Evolutionary conservation across 148 eudicot species (phyloP).

Genomic region (Talinum fruticosum): DNA sequence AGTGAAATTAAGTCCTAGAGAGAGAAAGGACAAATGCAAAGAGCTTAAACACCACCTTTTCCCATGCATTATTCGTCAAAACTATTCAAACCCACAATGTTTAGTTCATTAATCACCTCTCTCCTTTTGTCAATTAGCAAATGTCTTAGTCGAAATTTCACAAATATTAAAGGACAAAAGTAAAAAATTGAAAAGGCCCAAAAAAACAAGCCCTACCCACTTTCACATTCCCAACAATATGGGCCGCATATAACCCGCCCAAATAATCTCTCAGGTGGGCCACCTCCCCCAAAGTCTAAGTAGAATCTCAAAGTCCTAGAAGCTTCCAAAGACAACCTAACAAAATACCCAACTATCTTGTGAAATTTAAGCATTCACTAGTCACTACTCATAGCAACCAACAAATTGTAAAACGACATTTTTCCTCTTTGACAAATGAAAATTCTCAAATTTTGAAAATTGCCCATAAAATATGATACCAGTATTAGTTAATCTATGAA

Average conservation of each 20-base stretch:
- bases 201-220: constrained; percentile 20
- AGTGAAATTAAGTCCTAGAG: constrained; percentile 27
- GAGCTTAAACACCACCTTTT: constrained; percentile 25
- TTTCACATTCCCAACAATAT: constrained; percentile 34
- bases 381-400: not conserved
- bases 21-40: constrained; percentile 32
- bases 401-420: constrained; percentile 30
- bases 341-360: constrained; percentile 14
- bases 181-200: too few relatives aligned
- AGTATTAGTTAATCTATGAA: too few relatives aligned
- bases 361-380: not conserved
- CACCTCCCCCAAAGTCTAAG: constrained; percentile 4
- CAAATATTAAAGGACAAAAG: constrained; percentile 16
- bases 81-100: constrained; percentile 9
- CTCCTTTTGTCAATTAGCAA: constrained; percentile 20
- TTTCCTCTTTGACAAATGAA: not conserved
- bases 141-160: constrained; percentile 16
- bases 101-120: constrained; percentile 6
- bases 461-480: not conserved
- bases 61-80: constrained; percentile 18
- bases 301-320: constrained; percentile 35
- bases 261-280: constrained; percentile 15
- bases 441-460: not conserved
- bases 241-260: constrained; percentile 32
- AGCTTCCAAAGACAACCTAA: constrained; percentile 33